These are phyloP conservation scores for Raffaelea deltoideospora DNA, from an alignment of 2,329 filamentous ascomycete genomes.

Conservation along the genomic window DNA sequence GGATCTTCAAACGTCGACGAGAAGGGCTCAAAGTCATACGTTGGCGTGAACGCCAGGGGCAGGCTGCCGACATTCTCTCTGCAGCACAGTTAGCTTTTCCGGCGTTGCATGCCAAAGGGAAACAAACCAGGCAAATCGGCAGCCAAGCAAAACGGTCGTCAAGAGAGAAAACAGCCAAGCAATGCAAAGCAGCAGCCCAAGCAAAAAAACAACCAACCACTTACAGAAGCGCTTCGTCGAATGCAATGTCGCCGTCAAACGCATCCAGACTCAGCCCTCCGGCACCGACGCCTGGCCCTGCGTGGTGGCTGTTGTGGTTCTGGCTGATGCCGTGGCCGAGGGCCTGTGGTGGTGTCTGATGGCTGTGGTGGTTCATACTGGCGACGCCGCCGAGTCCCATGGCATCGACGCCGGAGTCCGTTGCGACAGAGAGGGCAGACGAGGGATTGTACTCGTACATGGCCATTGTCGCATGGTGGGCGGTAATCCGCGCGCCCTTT, in stretches of 20 bases:
- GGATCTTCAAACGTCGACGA: slow-evolving; percentile 51
- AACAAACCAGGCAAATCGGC: background rate
- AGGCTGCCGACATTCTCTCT: slow-evolving; percentile 29
- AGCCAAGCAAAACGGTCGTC: too few relatives aligned
- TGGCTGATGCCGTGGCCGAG: too few relatives aligned
- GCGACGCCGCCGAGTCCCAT: slow-evolving; percentile 31
- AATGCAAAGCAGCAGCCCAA: background rate
- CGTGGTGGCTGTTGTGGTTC: too few relatives aligned
- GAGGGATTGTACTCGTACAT: slow-evolving; percentile 43
- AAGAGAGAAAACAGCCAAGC: background rate
- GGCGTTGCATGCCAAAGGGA: background rate
- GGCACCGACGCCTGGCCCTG: too few relatives aligned
- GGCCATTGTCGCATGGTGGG: slow-evolving; percentile 26
- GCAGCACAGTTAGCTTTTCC: too few relatives aligned
- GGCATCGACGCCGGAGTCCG: slow-evolving; percentile 25
- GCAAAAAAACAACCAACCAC: slow-evolving; percentile 11
- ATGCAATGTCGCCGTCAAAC: slow-evolving; percentile 36
- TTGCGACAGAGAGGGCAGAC: slow-evolving; percentile 30
- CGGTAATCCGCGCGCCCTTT: too few relatives aligned
- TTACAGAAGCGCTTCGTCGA: slow-evolving; percentile 43
- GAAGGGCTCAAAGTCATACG: slow-evolving; percentile 46
- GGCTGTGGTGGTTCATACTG: slow-evolving; percentile 17
- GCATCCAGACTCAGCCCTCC: slow-evolving; percentile 27
- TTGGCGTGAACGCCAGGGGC: slow-evolving; percentile 36
- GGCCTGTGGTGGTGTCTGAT: too few relatives aligned